Conservation (phyloP, 2,329 filamentous ascomycete species). For the Colletotrichum plurivorum region DNA sequence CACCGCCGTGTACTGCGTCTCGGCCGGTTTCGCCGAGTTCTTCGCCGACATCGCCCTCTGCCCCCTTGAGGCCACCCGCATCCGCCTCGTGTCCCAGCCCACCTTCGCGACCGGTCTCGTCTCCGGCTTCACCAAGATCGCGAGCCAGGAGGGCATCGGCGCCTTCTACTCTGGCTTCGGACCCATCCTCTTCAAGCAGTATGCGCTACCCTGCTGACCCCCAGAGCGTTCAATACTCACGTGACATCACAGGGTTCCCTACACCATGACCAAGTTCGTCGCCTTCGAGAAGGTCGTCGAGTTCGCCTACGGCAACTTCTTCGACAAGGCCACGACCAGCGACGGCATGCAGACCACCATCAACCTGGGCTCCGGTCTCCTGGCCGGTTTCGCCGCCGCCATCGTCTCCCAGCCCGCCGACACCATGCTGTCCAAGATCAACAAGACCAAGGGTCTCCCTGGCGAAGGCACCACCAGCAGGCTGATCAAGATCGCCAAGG, state of each 20-base stretch:
- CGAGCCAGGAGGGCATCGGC: slow-evolving; percentile 84
- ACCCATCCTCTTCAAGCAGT: slow-evolving; percentile 86
- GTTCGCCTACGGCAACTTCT: slow-evolving; percentile 71
- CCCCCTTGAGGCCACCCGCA: slow-evolving; percentile 93
- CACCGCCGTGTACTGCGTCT: slow-evolving; percentile 84
- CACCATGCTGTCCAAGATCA: slow-evolving; percentile 95
- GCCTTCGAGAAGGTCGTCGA: slow-evolving; percentile 92
- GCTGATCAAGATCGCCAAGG: slow-evolving; percentile 88
- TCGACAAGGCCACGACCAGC: slow-evolving; percentile 81
- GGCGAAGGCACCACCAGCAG: slow-evolving; percentile 86
- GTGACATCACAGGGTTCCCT: slow-evolving; percentile 76
- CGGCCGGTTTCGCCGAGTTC: slow-evolving; percentile 75
- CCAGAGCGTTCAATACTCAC: not conserved
- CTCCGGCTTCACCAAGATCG: slow-evolving; percentile 85
- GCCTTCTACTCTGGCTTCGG: slow-evolving; percentile 95
- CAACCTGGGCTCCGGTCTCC: slow-evolving; percentile 75
- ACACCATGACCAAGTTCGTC: slow-evolving; percentile 96
- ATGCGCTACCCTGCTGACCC: slow-evolving; percentile 51
- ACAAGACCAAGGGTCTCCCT: slow-evolving; percentile 90
- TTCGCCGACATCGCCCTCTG: slow-evolving; percentile 86
- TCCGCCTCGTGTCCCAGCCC: slow-evolving; percentile 90
- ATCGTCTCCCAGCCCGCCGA: slow-evolving; percentile 90
- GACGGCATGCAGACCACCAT: slow-evolving; percentile 80
- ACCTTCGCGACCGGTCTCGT: slow-evolving; percentile 86
- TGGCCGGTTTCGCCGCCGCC: slow-evolving; percentile 83